Evolutionary conservation across 805 yeast genomes (phyloP), one percentile per base, ranked within the genome.

Genomic region (Hemisphaericaspora nanyangensis): DNA sequence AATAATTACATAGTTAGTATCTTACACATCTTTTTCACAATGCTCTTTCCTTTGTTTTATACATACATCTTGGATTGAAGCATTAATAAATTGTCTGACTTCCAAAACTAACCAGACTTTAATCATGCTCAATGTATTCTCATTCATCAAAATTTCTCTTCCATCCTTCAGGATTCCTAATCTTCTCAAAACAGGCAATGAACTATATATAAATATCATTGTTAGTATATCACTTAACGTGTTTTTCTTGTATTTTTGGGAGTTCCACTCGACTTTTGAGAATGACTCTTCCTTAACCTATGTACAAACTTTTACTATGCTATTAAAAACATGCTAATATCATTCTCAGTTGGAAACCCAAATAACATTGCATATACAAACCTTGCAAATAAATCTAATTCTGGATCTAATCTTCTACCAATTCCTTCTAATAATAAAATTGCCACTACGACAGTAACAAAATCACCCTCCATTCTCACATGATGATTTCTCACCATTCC

Each of bases 391-490:
- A 93, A 74, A 63, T 93, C 99, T 53, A 93, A 70, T 31, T 88
- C 80, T 2, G 98, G 97, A 60, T 93, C 95, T 39, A 93, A 70
- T 60, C 85, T 95, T 55, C 98, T 74, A 16, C 99, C 98, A 38
- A 93, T 85, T 8, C 99, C 99, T 61, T 93, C 99, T 41, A 93
- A 65, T 39, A 93, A 68, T 39, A 93, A 64, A 17, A 93, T 89
- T 1, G 98, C 96, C 24, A 93, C 88, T n/a, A 93, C 84, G 17
- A 93, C 96, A 22, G 95, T 88, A 31, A 93, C 81, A 55, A 93
- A 93, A 60, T 93, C 99, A 6, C 95, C 95, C 56, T 93, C 99
- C 95, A 93, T 85, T 55, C 96, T 74, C 17, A 93, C 99, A 60
- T 93, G 99, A 60, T 93, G 99, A 8, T 71, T 68, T 45, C 98